Percentiles rank a stretch among this genome's conserved stretches.
phyloP scores from a whole-genome alignment of 2,329 filamentous ascomycete species.

The Cadophora sp. region DNA sequence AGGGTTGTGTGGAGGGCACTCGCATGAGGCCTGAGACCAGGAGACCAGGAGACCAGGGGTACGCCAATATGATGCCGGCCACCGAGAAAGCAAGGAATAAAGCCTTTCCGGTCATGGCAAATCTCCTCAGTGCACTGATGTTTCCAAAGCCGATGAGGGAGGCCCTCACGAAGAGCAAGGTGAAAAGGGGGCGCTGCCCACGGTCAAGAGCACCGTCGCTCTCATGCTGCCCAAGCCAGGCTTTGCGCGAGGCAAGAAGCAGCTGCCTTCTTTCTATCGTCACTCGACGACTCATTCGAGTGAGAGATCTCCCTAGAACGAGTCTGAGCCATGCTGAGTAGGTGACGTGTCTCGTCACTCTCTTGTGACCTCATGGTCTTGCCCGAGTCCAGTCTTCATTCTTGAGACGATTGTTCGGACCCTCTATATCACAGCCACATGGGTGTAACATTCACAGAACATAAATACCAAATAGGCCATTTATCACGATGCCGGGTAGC shows the following conservation, averaged over 20 bases:
- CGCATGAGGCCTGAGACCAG: not conserved
- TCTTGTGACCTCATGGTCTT: not conserved
- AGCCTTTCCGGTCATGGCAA: not conserved
- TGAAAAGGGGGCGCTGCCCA: not conserved
- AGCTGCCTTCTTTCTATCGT: not conserved
- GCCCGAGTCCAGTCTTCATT: not conserved
- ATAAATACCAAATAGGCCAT: not conserved
- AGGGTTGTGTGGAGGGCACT: not conserved
- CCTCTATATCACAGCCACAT: not conserved
- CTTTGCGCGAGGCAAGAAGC: not conserved
- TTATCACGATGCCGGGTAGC: not conserved
- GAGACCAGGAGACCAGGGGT: too few species aligned
- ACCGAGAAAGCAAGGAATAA: not conserved
- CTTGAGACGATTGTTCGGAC: not conserved
- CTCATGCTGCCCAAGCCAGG: not conserved
- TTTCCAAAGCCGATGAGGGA: not conserved
- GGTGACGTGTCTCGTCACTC: not conserved
- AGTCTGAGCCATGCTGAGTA: conserved; percentile 1
- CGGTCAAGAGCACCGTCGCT: not conserved
- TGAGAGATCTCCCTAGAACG: not conserved
- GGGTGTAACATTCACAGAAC: not conserved
- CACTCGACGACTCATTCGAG: not conserved
- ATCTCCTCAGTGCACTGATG: not conserved
- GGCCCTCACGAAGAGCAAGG: not conserved
- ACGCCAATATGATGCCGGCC: not conserved